Evolutionary conservation across 2,329 filamentous ascomycete genomes (phyloP), one percentile per base, ranked within the genome.

Genomic region (Lecanicillium sp.): DNA sequence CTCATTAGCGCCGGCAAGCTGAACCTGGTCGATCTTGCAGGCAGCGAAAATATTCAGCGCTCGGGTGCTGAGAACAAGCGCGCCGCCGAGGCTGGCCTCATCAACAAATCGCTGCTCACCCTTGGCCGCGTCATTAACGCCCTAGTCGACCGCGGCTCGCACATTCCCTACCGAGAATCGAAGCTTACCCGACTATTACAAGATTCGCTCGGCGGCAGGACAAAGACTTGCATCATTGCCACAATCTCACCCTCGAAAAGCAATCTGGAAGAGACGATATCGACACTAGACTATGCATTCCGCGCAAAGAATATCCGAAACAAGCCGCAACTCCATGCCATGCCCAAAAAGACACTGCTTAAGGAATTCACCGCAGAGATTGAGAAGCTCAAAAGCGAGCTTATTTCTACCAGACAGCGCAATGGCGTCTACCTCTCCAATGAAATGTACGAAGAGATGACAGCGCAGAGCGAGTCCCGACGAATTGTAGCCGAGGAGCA

Each of bases 41-140:
- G 93, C 48, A 97, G 91, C 57, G 93, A 98, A 64, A 98, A 97
- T 59, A 97, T 98, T 51, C 90, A 95, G 62, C 83, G 93, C 35
- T 97, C 91, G 55, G 94, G 93, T 30, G 93, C 93, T 1, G 93
- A 97, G 68, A 97, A 98, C 72, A 98, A 98, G 71, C 84, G 94
- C 48, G 94, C 94, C 5, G 83, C 90, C 3, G 93, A 98, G 67
- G 93, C 93, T 33, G 93, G 94, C 15, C 72, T 98, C 46, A 98
- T 98, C 73, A 98, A 98, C 74, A 97, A 97, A 73, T 95, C 90
- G 63, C 73, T 98, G 56, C 78, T 98, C 51, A 98, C 93, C 3
- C 78, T 98, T 3, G 93, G 93, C 7, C 84, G 93, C 55, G 93
- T 98, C 56, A 98, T 98, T 69, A 98, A 98, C 63, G 93, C 93